Base-by-base conservation (phyloP, 2,329 filamentous ascomycete genomes). In the Neonectria coccinea region DNA sequence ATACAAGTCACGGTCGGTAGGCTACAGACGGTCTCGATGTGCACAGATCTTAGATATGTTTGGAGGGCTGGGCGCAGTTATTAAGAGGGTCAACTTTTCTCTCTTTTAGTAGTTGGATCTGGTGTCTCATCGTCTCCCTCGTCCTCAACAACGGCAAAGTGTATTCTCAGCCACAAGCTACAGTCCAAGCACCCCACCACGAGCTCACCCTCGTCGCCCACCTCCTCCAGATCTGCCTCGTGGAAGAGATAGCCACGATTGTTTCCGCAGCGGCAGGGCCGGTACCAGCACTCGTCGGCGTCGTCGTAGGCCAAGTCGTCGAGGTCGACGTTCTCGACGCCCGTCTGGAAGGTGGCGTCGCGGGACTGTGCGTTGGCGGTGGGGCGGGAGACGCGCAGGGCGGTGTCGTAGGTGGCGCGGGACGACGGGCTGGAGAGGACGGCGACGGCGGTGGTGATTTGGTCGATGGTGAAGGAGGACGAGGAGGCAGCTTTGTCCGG, bases 111-210 rank as follows among this genome's bases (percentile, higher is more conserved):
- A 51, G 52, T 58, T 39, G 33, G 56, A 50, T 66, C 18, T 67
- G 48, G 55, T 56, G 48, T 14, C 18, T 44, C 20, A 4, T 70
- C 61, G 33, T 69, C 68, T 10, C 68, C 64, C 27, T 79, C 84
- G 29, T 69, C 64, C 27, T 79, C 84, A 29, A 88, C 77, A 14
- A 89, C 82, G 9, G 85, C 87, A 80, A 91, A 91, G 55, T 88
- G 83, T 41, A 91, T 87, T 60, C 85, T 84, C 56, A 91, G 75
- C 88, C 88, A 91, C 50, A 91, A 79, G 73, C 89, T 91, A 69
- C 89, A 91, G 70, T 90, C 89, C 60, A 82, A 81, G 72, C 89
- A 91, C 11, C 87, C 89, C 44, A 91, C 88, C 75, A 90, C 82
- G 51, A 91, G 76, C 73, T 89, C 87, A 9, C 88, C 85, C 66